These are phyloP conservation scores for Chloroidium sp. DNA, from an alignment of 163 green algal species.

Conservation along the genomic window DNA sequence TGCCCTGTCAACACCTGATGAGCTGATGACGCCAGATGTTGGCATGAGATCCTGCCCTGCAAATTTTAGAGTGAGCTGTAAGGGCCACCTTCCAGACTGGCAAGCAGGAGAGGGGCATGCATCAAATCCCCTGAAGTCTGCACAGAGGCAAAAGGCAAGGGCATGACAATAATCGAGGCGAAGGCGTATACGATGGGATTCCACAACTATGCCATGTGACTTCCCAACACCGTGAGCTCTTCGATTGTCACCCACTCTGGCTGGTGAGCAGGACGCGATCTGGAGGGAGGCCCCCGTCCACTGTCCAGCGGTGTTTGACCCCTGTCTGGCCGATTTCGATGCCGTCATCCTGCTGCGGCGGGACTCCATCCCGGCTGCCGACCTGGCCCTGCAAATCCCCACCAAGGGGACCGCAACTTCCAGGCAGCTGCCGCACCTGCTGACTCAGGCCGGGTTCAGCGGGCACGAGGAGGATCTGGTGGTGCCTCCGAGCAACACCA, in stretches of 20 bases:
- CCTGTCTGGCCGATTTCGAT: constrained; percentile 40
- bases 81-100: no score
- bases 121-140: neutral
- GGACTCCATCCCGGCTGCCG: constrained; percentile 39
- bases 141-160: neutral
- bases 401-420: constrained; percentile 11
- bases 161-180: neutral
- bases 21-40: neutral
- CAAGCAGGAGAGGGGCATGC: no score
- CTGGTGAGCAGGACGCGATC: constrained; percentile 4
- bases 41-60: no score
- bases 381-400: constrained; percentile 8
- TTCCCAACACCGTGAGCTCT: no score
- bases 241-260: no score
- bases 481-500: constrained; percentile 21
- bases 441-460: neutral
- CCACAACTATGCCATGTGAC: no score
- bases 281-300: neutral
- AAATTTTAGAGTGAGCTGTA: no score
- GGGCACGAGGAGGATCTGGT: neutral
- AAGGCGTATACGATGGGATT: neutral
- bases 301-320: constrained; percentile 7
- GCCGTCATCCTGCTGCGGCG: constrained; percentile 35
- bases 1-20: neutral
- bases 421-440: neutral